Base-by-base conservation (phyloP, 306 rosid genomes). In the Adenanthera pavonina region DNA sequence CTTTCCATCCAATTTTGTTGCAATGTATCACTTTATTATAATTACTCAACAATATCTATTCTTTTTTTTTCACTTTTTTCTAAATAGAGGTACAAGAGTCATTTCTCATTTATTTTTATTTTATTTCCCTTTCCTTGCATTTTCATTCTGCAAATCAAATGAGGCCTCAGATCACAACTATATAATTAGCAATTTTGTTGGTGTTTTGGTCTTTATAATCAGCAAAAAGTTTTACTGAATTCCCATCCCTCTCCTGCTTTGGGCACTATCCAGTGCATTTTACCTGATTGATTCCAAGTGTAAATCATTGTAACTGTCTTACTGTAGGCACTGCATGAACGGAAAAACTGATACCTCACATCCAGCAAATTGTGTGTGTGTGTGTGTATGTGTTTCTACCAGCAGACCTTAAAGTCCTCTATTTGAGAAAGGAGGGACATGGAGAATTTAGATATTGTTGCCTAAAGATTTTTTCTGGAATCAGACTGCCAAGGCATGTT, bases 381-480 rank as follows among this genome's bases (percentile, higher is more conserved):
- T 54, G 11, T n/a, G 13, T 1, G 20, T 6, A 8, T 8, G 33
- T 19, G 17, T 17, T 40, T 8, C 48, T 77, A 9, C 52, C 15
- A 43, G 8, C 51, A 57, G 43, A 33, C 14, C 49, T 72, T 68
- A 2, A 53, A 80, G 76, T 54, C 53, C 17, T 48, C 38, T 75
- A 35, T 43, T 74, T 77, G 47, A 77, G 38, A 30, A 34, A 36
- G 33, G 80, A 43, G 47, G 20, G 34, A 76, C 13, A n/a, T 17
- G 53, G 46, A 3, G 35, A 66, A 7, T 54, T 52, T 44, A 19
- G 48, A 7, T 76, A 35, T 14, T 47, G 30, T 73, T 74, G 72
- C 75, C 67, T 47, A 64, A 62, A 78, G 61, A 76, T 46, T 79
- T 35, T 75, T 75, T 19, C 60, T 70, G 56, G 64, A 30, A 25